A percentile compares a stretch with the other conserved stretches of the same genome.
Evolutionary conservation across 192 early-diverging fungal genomes (phyloP).

Genomic region (Umbelopsis sp.): DNA sequence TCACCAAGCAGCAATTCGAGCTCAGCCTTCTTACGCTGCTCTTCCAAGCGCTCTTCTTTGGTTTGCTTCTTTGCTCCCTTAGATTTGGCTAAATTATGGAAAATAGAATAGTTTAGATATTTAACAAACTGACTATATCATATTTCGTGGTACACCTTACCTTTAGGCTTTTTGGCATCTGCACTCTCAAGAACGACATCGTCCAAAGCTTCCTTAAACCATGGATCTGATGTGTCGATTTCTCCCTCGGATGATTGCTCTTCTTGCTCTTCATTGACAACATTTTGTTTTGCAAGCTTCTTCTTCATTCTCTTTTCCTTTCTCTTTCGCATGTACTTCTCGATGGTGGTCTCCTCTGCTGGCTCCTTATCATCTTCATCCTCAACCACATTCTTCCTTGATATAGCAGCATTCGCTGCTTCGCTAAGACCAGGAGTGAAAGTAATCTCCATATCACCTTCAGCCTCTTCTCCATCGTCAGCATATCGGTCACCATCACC

Average conservation of each 20-base stretch:
- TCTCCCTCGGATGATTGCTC: conserved; percentile 44
- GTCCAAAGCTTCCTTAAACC: conserved; percentile 51
- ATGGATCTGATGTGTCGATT: conserved; percentile 53
- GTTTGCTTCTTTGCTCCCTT: conserved; percentile 60
- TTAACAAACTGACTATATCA: too few relatives aligned
- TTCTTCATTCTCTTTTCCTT: conserved; percentile 75
- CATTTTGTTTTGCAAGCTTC: conserved; percentile 53
- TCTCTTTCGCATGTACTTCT: conserved; percentile 78
- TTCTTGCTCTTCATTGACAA: conserved; percentile 15
- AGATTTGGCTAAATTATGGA: not conserved
- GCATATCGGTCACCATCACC: conserved; percentile 34
- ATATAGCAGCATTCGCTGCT: conserved; percentile 56
- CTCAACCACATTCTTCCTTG: conserved; percentile 53
- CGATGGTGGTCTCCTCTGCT: conserved; percentile 85
- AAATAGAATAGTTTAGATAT: conserved; percentile 18
- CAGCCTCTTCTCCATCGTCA: conserved; percentile 21
- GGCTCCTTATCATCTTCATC: conserved; percentile 27
- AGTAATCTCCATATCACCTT: conserved; percentile 80
- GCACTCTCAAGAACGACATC: conserved; percentile 38
- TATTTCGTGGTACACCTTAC: not conserved
- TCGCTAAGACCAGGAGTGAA: conserved; percentile 92
- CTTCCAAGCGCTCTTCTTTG: conserved; percentile 56
- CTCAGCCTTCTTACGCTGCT: conserved; percentile 70
- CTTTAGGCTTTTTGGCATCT: conserved; percentile 21
- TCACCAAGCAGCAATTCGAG: conserved; percentile 86